Conservation (phyloP, 768 basidiomycete genomes). For the Russula griseocarnosa region DNA sequence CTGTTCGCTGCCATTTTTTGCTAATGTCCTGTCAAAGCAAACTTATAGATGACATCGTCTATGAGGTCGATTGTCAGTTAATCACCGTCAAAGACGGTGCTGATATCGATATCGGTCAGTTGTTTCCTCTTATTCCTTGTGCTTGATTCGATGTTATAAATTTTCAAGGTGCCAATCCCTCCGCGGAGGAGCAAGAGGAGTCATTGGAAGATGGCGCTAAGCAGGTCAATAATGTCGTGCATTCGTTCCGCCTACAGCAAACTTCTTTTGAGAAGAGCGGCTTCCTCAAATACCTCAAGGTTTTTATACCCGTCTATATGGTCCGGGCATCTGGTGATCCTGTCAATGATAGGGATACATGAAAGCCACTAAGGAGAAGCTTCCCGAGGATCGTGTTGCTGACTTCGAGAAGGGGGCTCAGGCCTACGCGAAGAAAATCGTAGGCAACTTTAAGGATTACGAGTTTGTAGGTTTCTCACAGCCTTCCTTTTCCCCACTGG, state of each 20-base stretch:
- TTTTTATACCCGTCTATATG: slow-evolving; percentile 30
- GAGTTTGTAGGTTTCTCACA: slow-evolving; percentile 68
- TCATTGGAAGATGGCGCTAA: slow-evolving; percentile 71
- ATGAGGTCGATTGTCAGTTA: slow-evolving; percentile 79
- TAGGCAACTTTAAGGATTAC: slow-evolving; percentile 87
- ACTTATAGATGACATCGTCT: slow-evolving; percentile 69
- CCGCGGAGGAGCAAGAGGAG: slow-evolving; percentile 82
- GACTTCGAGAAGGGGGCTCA: slow-evolving; percentile 80
- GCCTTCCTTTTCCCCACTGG: slow-evolving; percentile 9
- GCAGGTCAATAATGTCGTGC: slow-evolving; percentile 82
- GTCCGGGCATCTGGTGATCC: slow-evolving; percentile 10
- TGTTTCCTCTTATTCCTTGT: slow-evolving; percentile 5
- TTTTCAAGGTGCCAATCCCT: slow-evolving; percentile 80
- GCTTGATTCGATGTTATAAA: slow-evolving; percentile 1
- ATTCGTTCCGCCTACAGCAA: slow-evolving; percentile 84
- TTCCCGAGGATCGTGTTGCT: slow-evolving; percentile 56
- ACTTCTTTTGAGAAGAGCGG: slow-evolving; percentile 88
- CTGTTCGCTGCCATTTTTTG: not conserved
- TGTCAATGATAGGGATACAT: slow-evolving; percentile 68
- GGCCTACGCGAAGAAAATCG: slow-evolving; percentile 80
- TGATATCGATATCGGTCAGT: slow-evolving; percentile 83
- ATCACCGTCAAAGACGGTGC: slow-evolving; percentile 69
- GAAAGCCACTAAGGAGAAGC: slow-evolving; percentile 77
- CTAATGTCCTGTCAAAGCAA: slow-evolving; percentile 48
- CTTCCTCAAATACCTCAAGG: slow-evolving; percentile 83